Base-by-base conservation (phyloP, 2,329 filamentous ascomycete genomes). In the Oidium heveae region DNA sequence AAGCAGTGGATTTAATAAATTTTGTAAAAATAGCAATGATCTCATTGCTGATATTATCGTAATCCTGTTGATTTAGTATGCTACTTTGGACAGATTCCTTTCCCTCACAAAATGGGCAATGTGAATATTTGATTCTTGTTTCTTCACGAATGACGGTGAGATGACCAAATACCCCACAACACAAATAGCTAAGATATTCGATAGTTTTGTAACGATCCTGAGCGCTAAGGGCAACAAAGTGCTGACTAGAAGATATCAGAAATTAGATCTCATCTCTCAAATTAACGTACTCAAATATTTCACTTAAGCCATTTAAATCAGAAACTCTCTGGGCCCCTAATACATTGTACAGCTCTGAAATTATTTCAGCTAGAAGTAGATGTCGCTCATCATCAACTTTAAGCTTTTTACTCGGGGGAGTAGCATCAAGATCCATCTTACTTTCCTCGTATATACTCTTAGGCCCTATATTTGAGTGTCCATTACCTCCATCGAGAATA, bases 141-240 rank as follows among this genome's bases (percentile, higher is more conserved):
- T 63, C 57, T 43, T 62, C 61, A 56, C 62, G 58, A 39, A 47
- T 58, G 28, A 58, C 55, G 5, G 18, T 59, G 50, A 80, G 64
- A 7, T 68, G 71, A 34, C 69, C 68, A 55, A 75, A 72, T 15
- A 70, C 68, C 16, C 73, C 73, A 63, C 80, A 84, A 18, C 74
- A 69, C 51, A 78, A 64, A 52, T 71, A 71, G 2, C 78, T 75
- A 15, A 86, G 62, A 12, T 73, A 63, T 39, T 76, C 68, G 43
- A 84, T 67, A 9, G 72, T 66, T 36, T 70, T 69, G 59, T 72
- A 76, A 61, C 76, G 73, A 24, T 72, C 67, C 8, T 66, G 56
- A 56, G 78, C 73, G 16, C 69, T 60, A 4, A 77, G 64, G 15
- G 65, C 62, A 13, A 69, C 60, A 61, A 79, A 79, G 22, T 62